Base-by-base conservation (phyloP, 2,329 filamentous ascomycete genomes). In the Nigrospora oryzae region DNA sequence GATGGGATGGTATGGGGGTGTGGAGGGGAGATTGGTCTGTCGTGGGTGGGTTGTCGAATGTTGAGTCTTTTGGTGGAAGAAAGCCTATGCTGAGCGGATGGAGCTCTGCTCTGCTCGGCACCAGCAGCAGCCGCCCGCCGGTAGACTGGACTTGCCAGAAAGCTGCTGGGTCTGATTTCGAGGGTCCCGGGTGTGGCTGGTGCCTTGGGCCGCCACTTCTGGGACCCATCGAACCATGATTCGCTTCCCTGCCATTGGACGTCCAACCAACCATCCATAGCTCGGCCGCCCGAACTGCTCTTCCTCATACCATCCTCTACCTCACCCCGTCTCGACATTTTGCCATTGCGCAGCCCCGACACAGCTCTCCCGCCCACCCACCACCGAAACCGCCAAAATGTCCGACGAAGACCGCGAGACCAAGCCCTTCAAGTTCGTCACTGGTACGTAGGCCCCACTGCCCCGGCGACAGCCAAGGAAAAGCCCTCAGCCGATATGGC, bases 371-470 rank as follows among this genome's bases (percentile, higher is more conserved):
- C 50, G 48, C 50, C 38, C 49, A 47, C 50, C 49, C 54, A 57
- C 53, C 53, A 49, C 61, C 61, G 53, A 56, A 61, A 65, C 66
- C 63, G 71, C 70, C 79, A 90, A 73, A 61, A 98, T 98, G 91
- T 85, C 89, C 68, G 88, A 94, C 74, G 84, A 87, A 63, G 87
- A 95, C 70, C 77, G 78, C 70, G 77, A 79, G 58, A 96, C 90
- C 74, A 98, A 96, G 84, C 94, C 94, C 72, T 98, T 98, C 86
- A 98, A 98, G 86, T 97, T 97, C 76, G 93, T 97, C 65, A 97
- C 91, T 75, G 91, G 90, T 95, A 81, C 70, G 88, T 69, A 44
- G 48, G 39, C 43, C 38, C 37, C 16, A 14, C 19, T 34, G n/a
- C 38, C 33, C 37, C 30, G 19, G 38, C 39, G 32, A 23, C 14